These are phyloP conservation scores for Sextonia rubra DNA, from an alignment of 164 flowering plant genomes.

Conservation along the genomic window DNA sequence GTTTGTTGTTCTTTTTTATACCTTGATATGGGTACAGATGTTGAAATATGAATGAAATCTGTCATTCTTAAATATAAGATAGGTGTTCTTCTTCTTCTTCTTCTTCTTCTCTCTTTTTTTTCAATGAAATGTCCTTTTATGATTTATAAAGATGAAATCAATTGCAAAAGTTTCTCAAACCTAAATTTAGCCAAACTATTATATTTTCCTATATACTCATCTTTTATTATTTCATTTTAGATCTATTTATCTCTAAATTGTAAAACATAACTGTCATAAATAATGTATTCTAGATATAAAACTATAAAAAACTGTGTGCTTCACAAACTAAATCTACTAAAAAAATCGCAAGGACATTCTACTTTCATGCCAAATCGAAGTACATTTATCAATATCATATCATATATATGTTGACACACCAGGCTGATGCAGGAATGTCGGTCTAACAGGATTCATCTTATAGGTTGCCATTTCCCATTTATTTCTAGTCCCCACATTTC, in stretches of 20 bases:
- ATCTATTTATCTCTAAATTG: neutral
- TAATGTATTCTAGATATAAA: neutral
- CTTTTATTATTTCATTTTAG: neutral
- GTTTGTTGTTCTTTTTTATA: constrained; percentile 6
- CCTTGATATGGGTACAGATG: neutral
- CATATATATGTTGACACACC: neutral
- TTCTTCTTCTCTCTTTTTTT: neutral
- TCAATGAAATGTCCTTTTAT: neutral
- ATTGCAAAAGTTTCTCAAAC: neutral
- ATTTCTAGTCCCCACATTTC: neutral
- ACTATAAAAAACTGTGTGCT: neutral
- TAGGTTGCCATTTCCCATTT: neutral
- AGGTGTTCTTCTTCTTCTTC: neutral
- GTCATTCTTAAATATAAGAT: neutral
- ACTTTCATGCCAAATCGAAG: neutral
- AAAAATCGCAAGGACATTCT: neutral
- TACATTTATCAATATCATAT: too few relatives aligned
- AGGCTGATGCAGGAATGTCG: neutral
- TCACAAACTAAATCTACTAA: neutral
- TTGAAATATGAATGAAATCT: neutral
- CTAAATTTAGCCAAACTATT: neutral
- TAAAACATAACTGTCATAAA: too few relatives aligned
- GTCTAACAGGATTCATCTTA: too few relatives aligned
- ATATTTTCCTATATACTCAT: too few relatives aligned
- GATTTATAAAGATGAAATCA: neutral